Base-by-base conservation (phyloP, 192 early-diverging fungal genomes). In the Glomus cerebriforme region DNA sequence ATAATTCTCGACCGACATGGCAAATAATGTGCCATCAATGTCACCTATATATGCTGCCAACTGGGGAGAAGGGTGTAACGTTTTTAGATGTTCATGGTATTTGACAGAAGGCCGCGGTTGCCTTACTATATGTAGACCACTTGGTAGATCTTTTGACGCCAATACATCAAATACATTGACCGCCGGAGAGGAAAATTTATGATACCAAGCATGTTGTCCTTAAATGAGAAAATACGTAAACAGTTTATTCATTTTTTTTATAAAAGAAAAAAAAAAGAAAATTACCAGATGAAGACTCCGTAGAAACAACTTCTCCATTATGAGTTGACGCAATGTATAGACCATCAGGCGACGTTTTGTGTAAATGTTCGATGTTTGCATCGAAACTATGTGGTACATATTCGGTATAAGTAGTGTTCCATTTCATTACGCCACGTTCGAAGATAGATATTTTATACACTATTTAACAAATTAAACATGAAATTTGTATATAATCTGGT, bases 1-100 rank as follows among this genome's bases (percentile, higher is more conserved):
- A 60, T 91, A 93, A 77, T 92, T 89, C 34, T 92, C 86, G 24
- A 82, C 73, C 0, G 92, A 91, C 37, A 95, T 83, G 22, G 91
- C 84, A 85, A 92, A 95, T 15, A 93, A 87, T 27, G 85, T 90
- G 77, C 91, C 92, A 29, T 89, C 82, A 32, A 90, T 80, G 27
- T 81, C 74, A 27, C 92, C 92, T 8, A 95, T 87, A 76, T 91
- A 94, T 6, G 92, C 91, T 0, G 85, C 65, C 7, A 82, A 70
- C 72, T 81, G 82, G 9, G 85, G 79, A 45, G 74, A 70, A 1
- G 78, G 15, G 3, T 67, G 70, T 54, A 73, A 43, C 26, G 15
- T 75, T 59, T 81, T 43, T 19, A 78, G n/a, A 60, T 82, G 83
- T 72, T 84, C 83, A 85, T 85, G 86, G 70, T 84, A 83, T 2